These are phyloP conservation scores for Arachis hypogaea DNA, from an alignment of 306 rosid genomes.

Conservation along the genomic window DNA sequence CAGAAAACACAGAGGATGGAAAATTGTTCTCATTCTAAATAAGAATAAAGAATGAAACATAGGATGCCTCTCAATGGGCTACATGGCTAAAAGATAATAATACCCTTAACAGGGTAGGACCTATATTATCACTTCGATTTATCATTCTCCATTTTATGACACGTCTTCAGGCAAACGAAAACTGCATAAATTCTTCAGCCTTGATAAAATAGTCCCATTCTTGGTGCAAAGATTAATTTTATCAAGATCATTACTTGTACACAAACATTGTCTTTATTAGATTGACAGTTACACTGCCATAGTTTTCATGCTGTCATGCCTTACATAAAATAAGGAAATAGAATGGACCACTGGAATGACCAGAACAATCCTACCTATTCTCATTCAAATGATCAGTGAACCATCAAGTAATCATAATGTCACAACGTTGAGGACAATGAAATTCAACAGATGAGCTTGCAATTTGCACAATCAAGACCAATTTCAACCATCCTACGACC, in stretches of 20 bases:
- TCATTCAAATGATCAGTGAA: not conserved
- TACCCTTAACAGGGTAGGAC: not conserved
- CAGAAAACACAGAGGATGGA: not conserved
- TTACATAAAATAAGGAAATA: not conserved
- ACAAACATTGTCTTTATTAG: not conserved
- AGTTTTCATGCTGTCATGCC: not conserved
- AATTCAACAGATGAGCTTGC: not conserved
- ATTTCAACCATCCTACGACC: not conserved
- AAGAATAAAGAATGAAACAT: not conserved
- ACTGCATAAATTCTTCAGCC: not conserved
- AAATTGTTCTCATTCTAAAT: not conserved
- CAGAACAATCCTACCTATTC: slow-evolving; percentile 4
- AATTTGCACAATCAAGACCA: not conserved
- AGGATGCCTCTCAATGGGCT: not conserved
- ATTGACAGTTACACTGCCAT: slow-evolving; percentile 16
- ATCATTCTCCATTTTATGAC: slow-evolving; percentile 1
- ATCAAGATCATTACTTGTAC: not conserved
- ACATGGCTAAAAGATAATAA: not conserved
- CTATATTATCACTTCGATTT: slow-evolving; percentile 1
- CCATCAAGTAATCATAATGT: not conserved
- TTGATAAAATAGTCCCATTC: not conserved
- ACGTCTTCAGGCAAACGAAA: not conserved
- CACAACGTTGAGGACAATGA: slow-evolving; percentile 18
- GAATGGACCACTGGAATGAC: slow-evolving; percentile 9
- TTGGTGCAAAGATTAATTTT: not conserved